Base-by-base conservation (phyloP, 129 eudicot species). In the Tagetes patula region DNA sequence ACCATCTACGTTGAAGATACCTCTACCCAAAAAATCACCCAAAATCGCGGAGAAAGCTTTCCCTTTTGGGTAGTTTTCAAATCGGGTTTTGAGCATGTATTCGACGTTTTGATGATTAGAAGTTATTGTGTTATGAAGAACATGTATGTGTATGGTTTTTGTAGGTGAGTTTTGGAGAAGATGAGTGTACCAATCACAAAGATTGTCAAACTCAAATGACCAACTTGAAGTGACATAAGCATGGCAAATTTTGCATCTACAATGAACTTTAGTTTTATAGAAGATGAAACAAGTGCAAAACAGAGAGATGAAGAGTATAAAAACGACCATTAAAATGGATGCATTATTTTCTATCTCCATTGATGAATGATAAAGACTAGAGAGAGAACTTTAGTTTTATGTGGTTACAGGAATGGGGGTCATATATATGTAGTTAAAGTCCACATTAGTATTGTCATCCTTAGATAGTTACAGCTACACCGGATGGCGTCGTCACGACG, bases 1-100 rank as follows among this genome's bases (percentile, higher is more conserved):
- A 0, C 98, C 98, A 31, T 92, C 96, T 3, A 87, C 98, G 80
- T 92, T 92, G 79, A 92, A 92, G 49, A 92, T 92, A 0, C 98
- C 98, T 30, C 82, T 7, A 1, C 98, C 98, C 40, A 92, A 59
- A 65, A 92, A 80, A 79, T 92, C 98, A 1, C 92, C 96, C 45
- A 92, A 73, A 60, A 89, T 92, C 1, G 79, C 63, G 0, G 95
- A 87, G 40, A 92, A 92, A 32, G 91, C 87, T 32, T 89, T 86
- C 14, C 96, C 98, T 77, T 92, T 92, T 0, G 96, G 98, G 78
- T 70, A 92, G 55, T 92, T 92, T 3, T 92, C 89, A 42, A 92
- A 92, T 39, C 75, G 65, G 37, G 96, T 87, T 50, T 89, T 92
- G 80, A 92, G 89, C 81, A 92, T 92, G 76, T 85, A 85, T 75